These are phyloP conservation scores for Nicotiana tabacum DNA, from an alignment of 257 asterid genomes.

Conservation along the genomic window DNA sequence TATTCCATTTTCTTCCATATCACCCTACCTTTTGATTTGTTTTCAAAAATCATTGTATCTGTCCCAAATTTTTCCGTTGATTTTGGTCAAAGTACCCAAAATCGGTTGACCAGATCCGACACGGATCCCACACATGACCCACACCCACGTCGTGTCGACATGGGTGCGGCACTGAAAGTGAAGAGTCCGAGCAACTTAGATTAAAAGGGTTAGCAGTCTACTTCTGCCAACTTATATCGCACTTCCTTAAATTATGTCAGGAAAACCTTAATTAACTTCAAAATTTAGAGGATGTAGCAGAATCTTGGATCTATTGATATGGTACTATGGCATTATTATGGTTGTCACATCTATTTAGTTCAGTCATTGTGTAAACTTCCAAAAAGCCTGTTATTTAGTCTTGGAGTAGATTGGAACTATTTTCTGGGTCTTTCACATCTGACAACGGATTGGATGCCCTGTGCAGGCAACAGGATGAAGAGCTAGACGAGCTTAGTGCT, in stretches of 20 bases:
- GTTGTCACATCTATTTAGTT: background rate
- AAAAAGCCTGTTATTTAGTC: background rate
- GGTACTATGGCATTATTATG: background rate
- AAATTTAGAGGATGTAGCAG: background rate
- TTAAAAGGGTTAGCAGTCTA: background rate
- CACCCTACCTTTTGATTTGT: too few relatives aligned
- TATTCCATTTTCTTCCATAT: too few relatives aligned
- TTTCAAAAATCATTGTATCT: too few relatives aligned
- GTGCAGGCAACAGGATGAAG: constrained; percentile 73
- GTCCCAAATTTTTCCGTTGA: too few relatives aligned
- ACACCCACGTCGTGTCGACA: too few relatives aligned
- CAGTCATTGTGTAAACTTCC: background rate
- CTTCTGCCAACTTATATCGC: background rate
- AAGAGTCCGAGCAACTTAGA: too few relatives aligned
- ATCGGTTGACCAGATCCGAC: too few relatives aligned
- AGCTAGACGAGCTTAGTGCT: constrained; percentile 81
- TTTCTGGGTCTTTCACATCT: background rate
- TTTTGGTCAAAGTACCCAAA: too few relatives aligned
- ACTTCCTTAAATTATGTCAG: background rate
- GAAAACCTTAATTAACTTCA: background rate
- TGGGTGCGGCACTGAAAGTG: too few relatives aligned
- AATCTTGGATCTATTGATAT: background rate
- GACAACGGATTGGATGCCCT: constrained; percentile 9
- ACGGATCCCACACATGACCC: too few relatives aligned
- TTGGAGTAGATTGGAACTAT: constrained; percentile 7